Evolutionary conservation across 179 eudicot genomes (phyloP), one percentile per base, ranked within the genome.

Genomic region (Carnegiea gigantea): DNA sequence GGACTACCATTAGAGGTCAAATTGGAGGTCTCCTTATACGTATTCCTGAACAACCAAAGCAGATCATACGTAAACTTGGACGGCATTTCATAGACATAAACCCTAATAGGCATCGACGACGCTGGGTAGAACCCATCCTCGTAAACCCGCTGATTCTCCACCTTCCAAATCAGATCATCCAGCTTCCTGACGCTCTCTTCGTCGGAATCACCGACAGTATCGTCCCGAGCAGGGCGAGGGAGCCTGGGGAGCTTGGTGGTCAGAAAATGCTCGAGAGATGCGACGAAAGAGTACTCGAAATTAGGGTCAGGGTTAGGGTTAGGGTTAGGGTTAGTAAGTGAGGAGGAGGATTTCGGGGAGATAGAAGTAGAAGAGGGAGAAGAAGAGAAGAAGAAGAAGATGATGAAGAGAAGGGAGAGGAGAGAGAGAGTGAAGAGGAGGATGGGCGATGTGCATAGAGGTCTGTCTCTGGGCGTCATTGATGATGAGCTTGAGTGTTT

Each of bases 1-100:
- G 99, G 99, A 81, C 98, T 94, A n/a, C 98, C 98, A 84, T 96
- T 96, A 30, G 98, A 96, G 30, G 99, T 96, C 76, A 93, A 88
- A 87, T 94, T 92, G 30, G 79, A 80, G 21, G 96, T 96, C 68
- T 91, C 93, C 68, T 71, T 87, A 70, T 96, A 96, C 0, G 97
- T 85, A 82, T 84, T 88, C 14, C 73, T 85, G 68, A 94, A 96
- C 88, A 96, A 78, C 89, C 87, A 78, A 20, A 96, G 89, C 86
- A 96, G 76, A 93, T 96, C 97, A 73, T 88, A 92, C 6, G 99
- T 96, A 84, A 94, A 96, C 59, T 94, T 96, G 11, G 80, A 26
- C 1, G 98, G 98, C 98, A 96, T 96, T 26, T 94, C 90, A 26
- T 96, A 96, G 4, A 96, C 98, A 80, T 94, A 96, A 77, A 96